Conservation (phyloP, 2,329 filamentous ascomycete genomes). For the Pyrenophora graminea region DNA sequence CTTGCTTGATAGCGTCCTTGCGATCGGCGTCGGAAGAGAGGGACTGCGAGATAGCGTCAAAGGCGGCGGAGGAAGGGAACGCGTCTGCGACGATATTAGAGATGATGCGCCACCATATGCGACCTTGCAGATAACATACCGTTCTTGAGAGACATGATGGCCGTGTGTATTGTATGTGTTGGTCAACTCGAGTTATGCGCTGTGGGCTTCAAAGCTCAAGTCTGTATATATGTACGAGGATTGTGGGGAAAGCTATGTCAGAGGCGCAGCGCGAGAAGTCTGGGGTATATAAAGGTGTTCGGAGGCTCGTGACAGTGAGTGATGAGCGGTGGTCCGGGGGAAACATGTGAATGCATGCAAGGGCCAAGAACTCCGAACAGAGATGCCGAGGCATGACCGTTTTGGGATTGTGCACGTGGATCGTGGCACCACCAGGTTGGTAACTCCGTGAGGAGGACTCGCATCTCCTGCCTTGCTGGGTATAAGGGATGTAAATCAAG, state of each 20-base stretch:
- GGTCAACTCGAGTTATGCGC: not conserved
- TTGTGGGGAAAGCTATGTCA: constrained; percentile 4
- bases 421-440: not conserved
- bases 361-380: constrained; percentile 14
- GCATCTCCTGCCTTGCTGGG: constrained; percentile 9
- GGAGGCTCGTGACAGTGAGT: constrained; percentile 31
- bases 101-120: not conserved
- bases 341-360: constrained; percentile 28
- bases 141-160: constrained; percentile 41
- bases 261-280: not conserved
- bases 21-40: constrained; percentile 74
- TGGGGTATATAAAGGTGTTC: constrained; percentile 25
- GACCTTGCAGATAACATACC: constrained; percentile 17
- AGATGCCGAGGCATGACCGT: constrained; percentile 23
- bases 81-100: constrained; percentile 47
- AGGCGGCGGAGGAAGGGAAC: constrained; percentile 88
- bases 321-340: constrained; percentile 19
- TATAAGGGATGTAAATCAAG: too few relatives aligned
- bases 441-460: not conserved
- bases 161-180: constrained; percentile 5
- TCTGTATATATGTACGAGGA: not conserved
- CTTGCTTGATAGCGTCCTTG: constrained; percentile 88
- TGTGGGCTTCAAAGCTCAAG: not conserved
- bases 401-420: constrained; percentile 21
- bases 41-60: constrained; percentile 80